Evolutionary conservation across 148 eudicot genomes (phyloP).

Genomic region (Fagopyrum homotropicum): DNA sequence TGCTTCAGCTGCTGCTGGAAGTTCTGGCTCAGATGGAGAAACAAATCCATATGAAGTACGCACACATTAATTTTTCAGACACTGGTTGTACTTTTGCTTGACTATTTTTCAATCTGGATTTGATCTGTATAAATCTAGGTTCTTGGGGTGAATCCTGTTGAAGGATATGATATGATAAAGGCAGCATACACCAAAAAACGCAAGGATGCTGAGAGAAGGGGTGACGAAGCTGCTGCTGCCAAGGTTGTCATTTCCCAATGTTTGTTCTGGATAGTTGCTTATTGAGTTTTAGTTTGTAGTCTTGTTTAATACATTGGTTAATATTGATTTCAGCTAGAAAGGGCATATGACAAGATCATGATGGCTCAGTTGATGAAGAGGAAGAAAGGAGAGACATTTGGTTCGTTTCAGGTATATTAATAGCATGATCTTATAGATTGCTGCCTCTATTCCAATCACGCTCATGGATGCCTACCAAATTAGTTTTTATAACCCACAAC

Average conservation of each 20-base stretch:
- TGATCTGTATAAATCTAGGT: constrained; percentile 29
- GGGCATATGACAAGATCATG: constrained; percentile 93
- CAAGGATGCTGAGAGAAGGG: constrained; percentile 86
- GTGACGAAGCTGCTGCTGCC: constrained; percentile 66
- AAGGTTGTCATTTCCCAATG: constrained; percentile 30
- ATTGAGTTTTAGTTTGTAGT: background rate
- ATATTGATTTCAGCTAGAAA: constrained; percentile 53
- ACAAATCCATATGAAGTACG: constrained; percentile 74
- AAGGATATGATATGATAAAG: constrained; percentile 77
- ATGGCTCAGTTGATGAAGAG: constrained; percentile 72
- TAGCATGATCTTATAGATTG: background rate
- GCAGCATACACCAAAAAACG: constrained; percentile 61
- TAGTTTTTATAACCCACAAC: background rate
- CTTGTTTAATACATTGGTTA: constrained; percentile 2
- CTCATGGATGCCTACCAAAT: background rate
- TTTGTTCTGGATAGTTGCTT: background rate
- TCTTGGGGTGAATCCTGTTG: constrained; percentile 81
- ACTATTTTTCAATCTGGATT: background rate
- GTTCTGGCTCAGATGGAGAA: constrained; percentile 50
- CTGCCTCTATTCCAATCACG: background rate
- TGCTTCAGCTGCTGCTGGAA: constrained; percentile 78
- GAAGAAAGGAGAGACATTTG: constrained; percentile 87
- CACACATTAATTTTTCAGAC: background rate
- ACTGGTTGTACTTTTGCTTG: background rate
- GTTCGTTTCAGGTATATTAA: constrained; percentile 57